Base-by-base conservation (phyloP, 73 alveolate genomes). In the Blepharisma japonicum region DNA sequence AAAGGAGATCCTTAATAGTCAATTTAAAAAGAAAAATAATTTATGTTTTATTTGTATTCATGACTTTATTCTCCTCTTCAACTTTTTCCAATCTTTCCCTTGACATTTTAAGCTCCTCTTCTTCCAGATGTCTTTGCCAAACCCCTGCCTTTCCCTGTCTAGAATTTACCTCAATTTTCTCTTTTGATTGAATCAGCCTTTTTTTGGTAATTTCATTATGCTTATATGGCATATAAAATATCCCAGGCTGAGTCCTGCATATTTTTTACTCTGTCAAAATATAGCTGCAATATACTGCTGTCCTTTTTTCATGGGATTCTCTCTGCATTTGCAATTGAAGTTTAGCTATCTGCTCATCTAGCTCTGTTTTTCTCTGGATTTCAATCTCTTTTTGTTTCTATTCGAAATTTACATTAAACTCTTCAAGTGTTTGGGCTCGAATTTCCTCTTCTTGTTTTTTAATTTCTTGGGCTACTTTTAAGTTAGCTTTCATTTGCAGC, bases 401-500 rank as follows among this genome's bases (percentile, higher is more conserved):
- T 14, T 8, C 11, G 18, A 14, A 8, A 8, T 9, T 20, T 61
- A 61, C 74, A 61, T n/a, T 39, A 9, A 61, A 2, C 5, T 61
- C 74, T 25, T 61, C 74, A 18, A n/a, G 74, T 1, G 74, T 5
- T 25, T 61, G 74, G 49, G 5, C 23, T 61, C 23, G 14, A 25
- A 61, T 14, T 61, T 61, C 74, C 11, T 61, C 74, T 14, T n/a
- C 46, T 9, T 14, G n/a, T 61, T 61, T 61, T 61, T 61, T 61
- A 39, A 61, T 61, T 18, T 61, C 74, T 61, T 61, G 74, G 46
- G 74, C 23, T n/a, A 61, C 74, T 61, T 61, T 61, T 25, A 20
- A 8, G 11, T 61, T 39, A 20, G 23, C 23, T 61, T 61, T 61
- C 74, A 14, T n/a, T 25, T 61, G 74, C 14, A 14, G 14, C 18